A percentile compares a stretch with the other conserved stretches of the same genome.
These are phyloP conservation scores for Boletus pseudopeckii DNA, from an alignment of 768 basidiomycete genomes.

Conservation along the genomic window DNA sequence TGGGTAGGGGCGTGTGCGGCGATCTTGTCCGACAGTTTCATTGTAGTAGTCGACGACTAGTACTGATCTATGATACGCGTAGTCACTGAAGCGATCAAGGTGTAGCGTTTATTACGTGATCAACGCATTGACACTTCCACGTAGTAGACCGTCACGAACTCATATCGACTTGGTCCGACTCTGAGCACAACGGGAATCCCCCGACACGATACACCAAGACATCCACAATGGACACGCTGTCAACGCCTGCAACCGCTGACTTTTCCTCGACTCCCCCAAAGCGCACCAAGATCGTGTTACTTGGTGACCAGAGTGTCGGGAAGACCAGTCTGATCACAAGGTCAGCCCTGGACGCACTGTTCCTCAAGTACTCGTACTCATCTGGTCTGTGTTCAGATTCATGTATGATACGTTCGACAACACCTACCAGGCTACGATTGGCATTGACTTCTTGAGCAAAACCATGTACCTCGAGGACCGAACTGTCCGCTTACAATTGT, in stretches of 20 bases:
- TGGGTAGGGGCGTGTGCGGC: conserved; percentile 35
- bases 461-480: conserved; percentile 99
- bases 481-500: conserved; percentile 94
- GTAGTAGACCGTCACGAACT: background rate
- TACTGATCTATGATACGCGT: too few species aligned
- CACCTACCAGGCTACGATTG: conserved; percentile 96
- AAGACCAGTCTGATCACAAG: conserved; percentile 99
- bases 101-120: conserved; percentile 5
- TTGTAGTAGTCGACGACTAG: conserved; percentile 27
- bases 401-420: conserved; percentile 99
- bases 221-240: conserved; percentile 45
- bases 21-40: conserved; percentile 79
- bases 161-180: conserved; percentile 15
- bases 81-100: background rate
- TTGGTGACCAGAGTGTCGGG: conserved; percentile 97
- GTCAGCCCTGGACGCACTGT: conserved; percentile 38
- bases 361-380: conserved; percentile 2
- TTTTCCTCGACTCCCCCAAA: conserved; percentile 88
- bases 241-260: conserved; percentile 73
- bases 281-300: conserved; percentile 93
- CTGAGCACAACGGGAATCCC: background rate
- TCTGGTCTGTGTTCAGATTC: conserved; percentile 50
- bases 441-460: conserved; percentile 99
- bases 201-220: background rate
- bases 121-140: conserved; percentile 1